phyloP scores from a whole-genome alignment of 306 rosid genomes.

The Mimosa bimucronata region DNA sequence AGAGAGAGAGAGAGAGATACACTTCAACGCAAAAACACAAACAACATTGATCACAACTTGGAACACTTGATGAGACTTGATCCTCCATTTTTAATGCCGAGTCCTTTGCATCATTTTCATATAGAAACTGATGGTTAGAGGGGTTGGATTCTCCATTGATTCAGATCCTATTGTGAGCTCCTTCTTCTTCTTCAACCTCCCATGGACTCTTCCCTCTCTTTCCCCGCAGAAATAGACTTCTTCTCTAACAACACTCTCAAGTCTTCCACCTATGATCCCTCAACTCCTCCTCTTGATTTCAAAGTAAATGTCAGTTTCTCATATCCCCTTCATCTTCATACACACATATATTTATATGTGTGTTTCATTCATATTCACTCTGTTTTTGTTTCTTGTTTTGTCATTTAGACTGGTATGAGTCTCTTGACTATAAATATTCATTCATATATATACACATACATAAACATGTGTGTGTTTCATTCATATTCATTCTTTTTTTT shows the following conservation, averaged over 20 bases:
- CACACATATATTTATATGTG: not conserved
- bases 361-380: not conserved
- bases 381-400: no score
- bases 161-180: conserved; percentile 62
- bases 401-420: no score
- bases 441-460: no score
- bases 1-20: not conserved
- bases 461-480: no score
- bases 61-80: conserved; percentile 47
- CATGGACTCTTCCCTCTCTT: conserved; percentile 51
- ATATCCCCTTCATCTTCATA: not conserved
- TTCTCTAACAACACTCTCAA: conserved; percentile 46
- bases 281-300: conserved; percentile 41
- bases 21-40: conserved; percentile 9
- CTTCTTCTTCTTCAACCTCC: conserved; percentile 42
- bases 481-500: no score
- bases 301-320: conserved; percentile 59
- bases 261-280: not conserved
- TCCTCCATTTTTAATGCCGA: conserved; percentile 78
- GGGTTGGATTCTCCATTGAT: conserved; percentile 83
- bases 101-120: conserved; percentile 64
- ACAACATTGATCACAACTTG: not conserved
- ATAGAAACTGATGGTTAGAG: conserved; percentile 62
- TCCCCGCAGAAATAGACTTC: conserved; percentile 69
- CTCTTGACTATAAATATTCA: no score